Percentiles rank a stretch among this genome's conserved stretches.
Conservation (phyloP, 2,329 filamentous ascomycete species). For the Huntiella savannae region DNA sequence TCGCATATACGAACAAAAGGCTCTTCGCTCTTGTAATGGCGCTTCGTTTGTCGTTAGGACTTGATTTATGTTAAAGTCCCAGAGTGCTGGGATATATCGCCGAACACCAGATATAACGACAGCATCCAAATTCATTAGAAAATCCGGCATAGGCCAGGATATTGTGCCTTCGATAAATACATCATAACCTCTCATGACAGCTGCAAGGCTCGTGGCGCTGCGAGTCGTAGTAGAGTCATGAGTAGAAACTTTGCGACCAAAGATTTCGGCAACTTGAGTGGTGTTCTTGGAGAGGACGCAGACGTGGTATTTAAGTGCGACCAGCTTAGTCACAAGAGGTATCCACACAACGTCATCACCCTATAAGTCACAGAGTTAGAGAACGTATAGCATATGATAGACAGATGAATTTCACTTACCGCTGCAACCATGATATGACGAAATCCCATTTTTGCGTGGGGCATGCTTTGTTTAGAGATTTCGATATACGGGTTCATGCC, state of each 20-base stretch:
- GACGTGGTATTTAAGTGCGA: neutral
- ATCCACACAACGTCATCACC: neutral
- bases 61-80: neutral
- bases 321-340: neutral
- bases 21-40: constrained; percentile 2
- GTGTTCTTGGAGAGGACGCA: neutral
- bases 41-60: neutral
- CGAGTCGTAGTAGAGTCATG: neutral
- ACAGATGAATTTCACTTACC: too few relatives aligned
- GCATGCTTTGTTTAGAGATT: too few relatives aligned
- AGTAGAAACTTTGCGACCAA: neutral
- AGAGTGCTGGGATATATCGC: neutral
- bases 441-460: too few relatives aligned
- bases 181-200: neutral
- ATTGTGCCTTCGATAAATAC: neutral
- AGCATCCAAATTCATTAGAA: neutral
- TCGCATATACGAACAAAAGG: constrained; percentile 1
- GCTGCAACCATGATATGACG: too few relatives aligned
- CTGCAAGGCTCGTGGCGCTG: neutral
- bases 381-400: too few relatives aligned
- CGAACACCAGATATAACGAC: neutral
- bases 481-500: too few relatives aligned
- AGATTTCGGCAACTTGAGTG: neutral
- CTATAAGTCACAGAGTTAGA: neutral
- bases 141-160: neutral